Conservation (phyloP, 176 grass and related monocot species). For the Carex myosuroides region DNA sequence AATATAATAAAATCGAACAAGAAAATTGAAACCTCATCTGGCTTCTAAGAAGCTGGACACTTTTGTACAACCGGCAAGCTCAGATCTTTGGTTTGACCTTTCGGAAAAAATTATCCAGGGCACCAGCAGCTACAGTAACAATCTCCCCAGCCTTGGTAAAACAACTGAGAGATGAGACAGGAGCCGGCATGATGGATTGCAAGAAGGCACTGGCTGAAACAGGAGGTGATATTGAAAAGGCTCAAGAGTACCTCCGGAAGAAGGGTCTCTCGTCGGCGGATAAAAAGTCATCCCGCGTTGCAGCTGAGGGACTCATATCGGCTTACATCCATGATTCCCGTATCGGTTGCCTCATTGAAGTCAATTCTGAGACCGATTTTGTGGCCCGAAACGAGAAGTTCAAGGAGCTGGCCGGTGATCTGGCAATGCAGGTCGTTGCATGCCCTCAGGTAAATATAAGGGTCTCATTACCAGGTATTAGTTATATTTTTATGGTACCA, state of each 20-base stretch:
- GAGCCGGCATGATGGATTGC: slow-evolving; percentile 99
- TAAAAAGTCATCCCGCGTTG: slow-evolving; percentile 88
- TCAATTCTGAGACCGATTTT: slow-evolving; percentile 95
- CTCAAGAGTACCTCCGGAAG: slow-evolving; percentile 92
- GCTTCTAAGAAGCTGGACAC: neutral
- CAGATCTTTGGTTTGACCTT: neutral
- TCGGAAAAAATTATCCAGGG: slow-evolving; percentile 33
- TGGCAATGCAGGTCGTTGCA: slow-evolving; percentile 92
- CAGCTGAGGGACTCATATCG: slow-evolving; percentile 80
- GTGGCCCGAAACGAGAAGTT: slow-evolving; percentile 90
- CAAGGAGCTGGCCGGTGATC: slow-evolving; percentile 87
- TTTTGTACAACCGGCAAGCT: neutral
- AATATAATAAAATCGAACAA: too few species aligned
- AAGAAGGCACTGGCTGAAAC: slow-evolving; percentile 87
- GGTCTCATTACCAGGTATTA: neutral
- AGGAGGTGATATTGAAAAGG: slow-evolving; percentile 60
- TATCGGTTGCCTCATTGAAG: slow-evolving; percentile 81
- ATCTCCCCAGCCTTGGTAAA: slow-evolving; percentile 87
- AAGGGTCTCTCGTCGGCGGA: slow-evolving; percentile 96
- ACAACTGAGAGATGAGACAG: slow-evolving; percentile 93
- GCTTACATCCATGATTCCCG: slow-evolving; percentile 93
- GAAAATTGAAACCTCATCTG: neutral
- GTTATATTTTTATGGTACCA: neutral
- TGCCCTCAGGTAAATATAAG: slow-evolving; percentile 46
- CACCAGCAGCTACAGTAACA: slow-evolving; percentile 29